Conservation (phyloP, 169 alveolate genomes). For the Perkinsus chesapeaki region DNA sequence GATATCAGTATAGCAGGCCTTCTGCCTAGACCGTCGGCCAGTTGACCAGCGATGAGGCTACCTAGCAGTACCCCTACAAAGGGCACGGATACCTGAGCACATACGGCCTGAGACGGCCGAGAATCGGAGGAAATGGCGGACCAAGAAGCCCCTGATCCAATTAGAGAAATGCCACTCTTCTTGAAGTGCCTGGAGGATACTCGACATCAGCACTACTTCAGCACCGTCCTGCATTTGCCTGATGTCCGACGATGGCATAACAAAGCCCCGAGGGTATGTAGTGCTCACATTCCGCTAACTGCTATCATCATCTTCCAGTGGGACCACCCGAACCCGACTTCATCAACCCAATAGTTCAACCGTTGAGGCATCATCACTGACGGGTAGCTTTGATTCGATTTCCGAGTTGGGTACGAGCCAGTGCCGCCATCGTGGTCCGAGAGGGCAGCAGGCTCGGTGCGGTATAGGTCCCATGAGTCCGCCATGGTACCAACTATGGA, state of each 20-base stretch:
- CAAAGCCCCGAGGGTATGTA: not conserved
- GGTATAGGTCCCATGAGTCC: too few relatives aligned
- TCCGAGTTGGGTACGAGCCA: not conserved
- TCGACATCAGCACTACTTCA: not conserved
- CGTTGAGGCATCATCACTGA: not conserved
- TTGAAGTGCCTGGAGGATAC: not conserved
- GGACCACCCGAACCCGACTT: not conserved
- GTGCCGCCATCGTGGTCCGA: not conserved
- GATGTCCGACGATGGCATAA: not conserved
- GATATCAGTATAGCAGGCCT: not conserved
- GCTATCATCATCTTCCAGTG: not conserved
- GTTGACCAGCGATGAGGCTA: not conserved
- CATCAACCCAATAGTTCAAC: not conserved
- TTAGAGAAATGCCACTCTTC: not conserved
- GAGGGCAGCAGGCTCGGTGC: too few relatives aligned
- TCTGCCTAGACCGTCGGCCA: not conserved
- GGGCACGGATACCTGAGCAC: not conserved
- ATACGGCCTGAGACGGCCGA: not conserved
- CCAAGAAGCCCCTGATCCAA: not conserved
- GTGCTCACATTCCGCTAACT: not conserved
- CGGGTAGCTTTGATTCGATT: too few relatives aligned
- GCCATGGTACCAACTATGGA: too few relatives aligned
- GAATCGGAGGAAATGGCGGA: not conserved
- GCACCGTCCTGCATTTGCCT: constrained; percentile 6
- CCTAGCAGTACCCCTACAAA: not conserved